Base-by-base conservation (phyloP, 2,329 filamentous ascomycete species). In the Aureobasidium sp. region DNA sequence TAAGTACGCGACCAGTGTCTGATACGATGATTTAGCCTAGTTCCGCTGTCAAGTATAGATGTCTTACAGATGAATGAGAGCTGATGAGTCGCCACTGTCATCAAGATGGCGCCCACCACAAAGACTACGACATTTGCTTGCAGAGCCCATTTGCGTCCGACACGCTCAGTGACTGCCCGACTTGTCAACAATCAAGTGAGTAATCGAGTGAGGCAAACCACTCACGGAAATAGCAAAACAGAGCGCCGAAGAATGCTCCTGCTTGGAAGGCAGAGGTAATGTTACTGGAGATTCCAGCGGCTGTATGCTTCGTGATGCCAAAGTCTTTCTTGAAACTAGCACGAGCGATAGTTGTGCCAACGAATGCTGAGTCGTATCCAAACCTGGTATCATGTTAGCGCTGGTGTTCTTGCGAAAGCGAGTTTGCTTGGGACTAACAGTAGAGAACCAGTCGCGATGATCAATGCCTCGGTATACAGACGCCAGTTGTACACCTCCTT, bases 71-170 rank as follows among this genome's bases (percentile, higher is more conserved):
- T 86, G 66, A 80, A 77, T 5, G 80, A 75, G 36, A 89, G 73
- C 51, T 81, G 79, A 13, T 85, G 85, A 47, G 77, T 78, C n/a
- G 84, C 83, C 2, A 79, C 77, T 52, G 84, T 80, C 74, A 90
- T 87, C 67, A 90, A 78, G 44, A 87, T 70, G 51, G 86, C 84
- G 46, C 65, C 62, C 26, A 64, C 51, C 34, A 51, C 39, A 50
- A 66, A 66, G 1, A 63, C 26, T 8, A 65, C 24, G 5, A 62
- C 65, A 17, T 63, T 59, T 13, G 59, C 32, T 12, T 65, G 56
- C 15, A 66, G 37, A 26, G 64, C 53, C n/a, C 39, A 29, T 34
- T 61, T 51, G 15, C 65, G 53, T 9, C 64, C 64, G 24, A 59
- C 64, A 13, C 61, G 56, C 29, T 67, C 63, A 9, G 59, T 60